Evolutionary conservation across 495 filamentous ascomycete species (phyloP).

Genomic region (Penicillium mononematosum): DNA sequence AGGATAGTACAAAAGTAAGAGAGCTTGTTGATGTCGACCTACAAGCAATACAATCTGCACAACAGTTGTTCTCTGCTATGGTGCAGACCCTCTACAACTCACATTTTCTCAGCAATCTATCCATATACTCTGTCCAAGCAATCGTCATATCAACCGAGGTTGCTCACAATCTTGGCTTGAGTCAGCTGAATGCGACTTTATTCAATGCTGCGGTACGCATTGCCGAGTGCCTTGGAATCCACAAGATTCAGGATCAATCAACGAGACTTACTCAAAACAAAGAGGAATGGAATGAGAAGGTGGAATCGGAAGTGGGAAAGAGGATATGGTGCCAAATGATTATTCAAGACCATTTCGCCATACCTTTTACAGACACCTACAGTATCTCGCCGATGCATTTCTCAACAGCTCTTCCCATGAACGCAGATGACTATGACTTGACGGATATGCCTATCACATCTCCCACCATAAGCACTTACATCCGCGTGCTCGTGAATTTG

Average conservation of each 20-base stretch:
- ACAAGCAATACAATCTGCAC: constrained; percentile 22
- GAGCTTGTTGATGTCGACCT: constrained; percentile 24
- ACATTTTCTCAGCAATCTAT: constrained; percentile 36
- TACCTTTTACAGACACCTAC: constrained; percentile 49
- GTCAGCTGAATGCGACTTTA: constrained; percentile 40
- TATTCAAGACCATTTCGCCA: constrained; percentile 50
- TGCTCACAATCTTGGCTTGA: constrained; percentile 48
- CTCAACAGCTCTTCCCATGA: constrained; percentile 37
- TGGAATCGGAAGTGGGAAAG: constrained; percentile 41
- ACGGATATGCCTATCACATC: constrained; percentile 26
- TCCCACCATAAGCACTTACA: constrained; percentile 43
- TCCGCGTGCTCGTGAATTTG: constrained; percentile 38
- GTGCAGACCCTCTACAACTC: constrained; percentile 29
- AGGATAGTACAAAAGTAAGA: constrained; percentile 27
- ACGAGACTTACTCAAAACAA: constrained; percentile 19
- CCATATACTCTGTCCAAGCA: constrained; percentile 42
- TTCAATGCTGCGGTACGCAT: constrained; percentile 43
- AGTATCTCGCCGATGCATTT: constrained; percentile 43
- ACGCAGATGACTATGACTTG: constrained; percentile 44
- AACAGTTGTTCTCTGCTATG: constrained; percentile 31
- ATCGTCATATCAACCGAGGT: constrained; percentile 46
- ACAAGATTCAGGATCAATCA: constrained; percentile 30
- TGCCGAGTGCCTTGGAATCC: constrained; percentile 38
- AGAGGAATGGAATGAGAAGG: constrained; percentile 29
- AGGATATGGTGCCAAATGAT: constrained; percentile 47